Evolutionary conservation across 495 filamentous ascomycete genomes (phyloP).

Genomic region (Extremus antarcticus): DNA sequence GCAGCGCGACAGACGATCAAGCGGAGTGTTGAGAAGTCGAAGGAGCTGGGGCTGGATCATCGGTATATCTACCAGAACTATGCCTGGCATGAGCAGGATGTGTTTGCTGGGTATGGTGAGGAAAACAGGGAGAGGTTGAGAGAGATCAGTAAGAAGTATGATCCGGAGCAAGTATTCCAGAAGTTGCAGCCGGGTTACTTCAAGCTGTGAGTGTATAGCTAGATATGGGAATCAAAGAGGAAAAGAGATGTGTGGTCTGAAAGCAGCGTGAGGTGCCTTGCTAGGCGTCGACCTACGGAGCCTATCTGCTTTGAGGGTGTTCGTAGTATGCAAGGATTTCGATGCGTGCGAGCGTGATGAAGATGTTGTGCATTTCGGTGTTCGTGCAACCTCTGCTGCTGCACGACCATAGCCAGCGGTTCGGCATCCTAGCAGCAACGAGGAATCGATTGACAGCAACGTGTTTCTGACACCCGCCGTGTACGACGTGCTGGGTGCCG

Average conservation of each 20-base stretch:
- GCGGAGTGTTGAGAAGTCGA: constrained; percentile 18
- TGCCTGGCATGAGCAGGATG: constrained; percentile 34
- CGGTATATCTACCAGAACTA: constrained; percentile 34
- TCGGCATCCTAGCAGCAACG: background rate
- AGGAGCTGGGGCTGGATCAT: constrained; percentile 19
- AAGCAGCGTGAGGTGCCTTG: too few species aligned
- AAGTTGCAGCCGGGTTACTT: constrained; percentile 7
- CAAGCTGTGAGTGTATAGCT: background rate
- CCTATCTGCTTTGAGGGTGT: too few species aligned
- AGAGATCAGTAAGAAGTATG: constrained; percentile 36
- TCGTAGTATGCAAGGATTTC: too few species aligned
- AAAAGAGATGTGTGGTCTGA: too few species aligned
- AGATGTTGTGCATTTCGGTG: background rate
- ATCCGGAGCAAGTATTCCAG: constrained; percentile 42
- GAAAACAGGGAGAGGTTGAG: constrained; percentile 32
- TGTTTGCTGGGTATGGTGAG: constrained; percentile 38
- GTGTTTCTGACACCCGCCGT: background rate
- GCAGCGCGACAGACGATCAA: background rate
- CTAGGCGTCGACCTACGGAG: too few species aligned
- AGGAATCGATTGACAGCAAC: background rate
- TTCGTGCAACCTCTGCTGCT: background rate
- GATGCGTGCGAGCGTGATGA: too few species aligned
- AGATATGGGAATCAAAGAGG: too few species aligned
- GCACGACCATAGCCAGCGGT: background rate
- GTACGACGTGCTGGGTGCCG: background rate